phyloP scores from a whole-genome alignment of 2,329 filamentous ascomycete genomes.

The Neoscytalidium dimidiatum region DNA sequence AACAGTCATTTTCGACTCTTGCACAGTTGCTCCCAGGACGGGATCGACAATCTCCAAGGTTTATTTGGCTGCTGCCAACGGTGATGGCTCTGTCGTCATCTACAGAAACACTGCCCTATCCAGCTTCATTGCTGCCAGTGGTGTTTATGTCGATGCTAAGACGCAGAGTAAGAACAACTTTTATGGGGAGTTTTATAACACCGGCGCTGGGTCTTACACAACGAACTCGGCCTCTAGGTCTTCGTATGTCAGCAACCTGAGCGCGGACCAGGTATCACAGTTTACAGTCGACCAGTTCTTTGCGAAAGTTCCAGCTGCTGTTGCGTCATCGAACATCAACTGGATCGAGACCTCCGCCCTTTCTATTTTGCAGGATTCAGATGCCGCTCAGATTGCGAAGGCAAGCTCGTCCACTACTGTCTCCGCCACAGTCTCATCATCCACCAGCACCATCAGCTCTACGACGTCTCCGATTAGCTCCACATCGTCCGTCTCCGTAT shows the following conservation, averaged over 20 bases:
- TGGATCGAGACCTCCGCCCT: conserved; percentile 44
- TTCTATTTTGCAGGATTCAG: conserved; percentile 33
- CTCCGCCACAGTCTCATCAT: not conserved
- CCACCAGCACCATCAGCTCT: not conserved
- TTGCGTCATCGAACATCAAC: conserved; percentile 33
- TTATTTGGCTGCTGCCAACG: conserved; percentile 46
- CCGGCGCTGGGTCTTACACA: conserved; percentile 43
- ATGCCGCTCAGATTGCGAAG: conserved; percentile 27
- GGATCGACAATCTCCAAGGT: conserved; percentile 42
- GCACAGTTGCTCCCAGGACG: conserved; percentile 35
- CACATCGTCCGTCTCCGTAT: not conserved
- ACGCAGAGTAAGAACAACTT: conserved; percentile 25
- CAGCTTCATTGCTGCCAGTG: conserved; percentile 40
- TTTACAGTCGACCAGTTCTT: conserved; percentile 41
- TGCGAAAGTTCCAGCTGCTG: conserved; percentile 35
- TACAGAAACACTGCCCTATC: conserved; percentile 44
- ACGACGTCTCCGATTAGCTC: not conserved
- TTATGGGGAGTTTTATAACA: conserved; percentile 47
- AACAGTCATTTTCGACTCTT: conserved; percentile 45
- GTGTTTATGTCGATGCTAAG: conserved; percentile 33
- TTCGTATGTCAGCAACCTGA: conserved; percentile 38
- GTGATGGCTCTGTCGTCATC: conserved; percentile 42
- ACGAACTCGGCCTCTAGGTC: conserved; percentile 38
- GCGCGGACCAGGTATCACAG: conserved; percentile 35
- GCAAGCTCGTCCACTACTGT: not conserved